A percentile compares a stretch with the other conserved stretches of the same genome.
These are phyloP conservation scores for Pontederia paniculata DNA, from an alignment of 176 grass and related monocot genomes.

Conservation along the genomic window DNA sequence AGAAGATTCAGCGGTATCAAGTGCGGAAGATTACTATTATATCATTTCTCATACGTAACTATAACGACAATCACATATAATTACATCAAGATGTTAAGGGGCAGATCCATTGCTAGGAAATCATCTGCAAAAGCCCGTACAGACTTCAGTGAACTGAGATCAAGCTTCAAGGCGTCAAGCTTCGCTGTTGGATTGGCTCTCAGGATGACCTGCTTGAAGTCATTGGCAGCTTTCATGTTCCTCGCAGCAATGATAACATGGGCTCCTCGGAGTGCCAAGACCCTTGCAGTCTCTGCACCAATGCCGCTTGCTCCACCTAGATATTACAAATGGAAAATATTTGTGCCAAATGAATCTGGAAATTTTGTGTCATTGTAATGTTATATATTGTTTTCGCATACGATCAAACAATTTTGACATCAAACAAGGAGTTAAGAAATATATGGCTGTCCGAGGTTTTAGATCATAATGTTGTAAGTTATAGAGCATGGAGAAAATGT, in stretches of 20 bases:
- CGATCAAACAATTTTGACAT: too few relatives aligned
- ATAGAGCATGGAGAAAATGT: too few relatives aligned
- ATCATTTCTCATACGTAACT: not conserved
- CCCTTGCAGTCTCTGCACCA: slow-evolving; percentile 75
- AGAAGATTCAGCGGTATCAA: not conserved
- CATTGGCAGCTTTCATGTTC: slow-evolving; percentile 76
- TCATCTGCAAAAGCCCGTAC: slow-evolving; percentile 51
- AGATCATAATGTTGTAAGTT: too few relatives aligned
- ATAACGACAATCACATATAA: not conserved
- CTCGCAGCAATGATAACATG: slow-evolving; percentile 87
- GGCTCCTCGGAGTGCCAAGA: slow-evolving; percentile 78
- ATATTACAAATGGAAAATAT: not conserved
- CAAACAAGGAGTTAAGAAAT: too few relatives aligned
- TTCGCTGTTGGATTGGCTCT: slow-evolving; percentile 30
- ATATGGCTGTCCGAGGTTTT: too few relatives aligned
- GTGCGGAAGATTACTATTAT: too few relatives aligned
- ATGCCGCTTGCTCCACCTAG: slow-evolving; percentile 85
- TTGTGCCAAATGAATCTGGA: not conserved
- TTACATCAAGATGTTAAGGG: slow-evolving; percentile 96
- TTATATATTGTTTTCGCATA: too few relatives aligned
- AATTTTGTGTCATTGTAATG: not conserved
- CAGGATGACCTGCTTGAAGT: slow-evolving; percentile 43
- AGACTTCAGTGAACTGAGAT: slow-evolving; percentile 87
- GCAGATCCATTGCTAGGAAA: slow-evolving; percentile 68
- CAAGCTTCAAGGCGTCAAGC: slow-evolving; percentile 64